Percentiles rank a stretch among this genome's conserved stretches.
These are phyloP conservation scores for Hemileccinum rubropunctum DNA, from an alignment of 768 basidiomycete genomes.

Conservation along the genomic window DNA sequence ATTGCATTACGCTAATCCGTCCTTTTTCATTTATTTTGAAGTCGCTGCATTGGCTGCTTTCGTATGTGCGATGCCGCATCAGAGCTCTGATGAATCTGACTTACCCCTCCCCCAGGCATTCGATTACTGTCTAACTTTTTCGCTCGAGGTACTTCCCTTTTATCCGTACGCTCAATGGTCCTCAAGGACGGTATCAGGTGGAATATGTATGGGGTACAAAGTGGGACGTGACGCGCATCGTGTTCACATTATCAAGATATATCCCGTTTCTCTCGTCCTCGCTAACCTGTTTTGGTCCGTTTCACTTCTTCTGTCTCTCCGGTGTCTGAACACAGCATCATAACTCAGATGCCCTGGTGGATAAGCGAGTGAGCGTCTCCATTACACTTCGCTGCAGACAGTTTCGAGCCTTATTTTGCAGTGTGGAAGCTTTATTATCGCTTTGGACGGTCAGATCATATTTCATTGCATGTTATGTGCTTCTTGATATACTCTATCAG, in stretches of 20 bases:
- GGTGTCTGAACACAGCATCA: background rate
- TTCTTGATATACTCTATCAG: conserved; percentile 10
- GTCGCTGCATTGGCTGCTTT: conserved; percentile 20
- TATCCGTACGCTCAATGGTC: background rate
- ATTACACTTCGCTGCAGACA: background rate
- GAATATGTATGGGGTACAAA: conserved; percentile 22
- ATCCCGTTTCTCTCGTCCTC: conserved; percentile 20
- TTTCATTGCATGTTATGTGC: background rate
- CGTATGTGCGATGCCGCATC: conserved; percentile 3
- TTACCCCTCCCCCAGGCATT: conserved; percentile 7
- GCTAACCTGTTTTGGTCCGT: conserved; percentile 18
- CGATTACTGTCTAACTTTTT: conserved; percentile 25
- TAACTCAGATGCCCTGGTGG: conserved; percentile 9
- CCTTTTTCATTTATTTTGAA: background rate
- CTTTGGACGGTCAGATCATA: conserved; percentile 16
- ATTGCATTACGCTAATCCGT: background rate
- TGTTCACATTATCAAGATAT: conserved; percentile 29
- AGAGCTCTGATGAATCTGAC: background rate
- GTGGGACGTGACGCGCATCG: conserved; percentile 21
- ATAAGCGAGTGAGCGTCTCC: background rate
- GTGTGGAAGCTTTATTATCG: conserved; percentile 18
- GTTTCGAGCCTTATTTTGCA: conserved; percentile 2
- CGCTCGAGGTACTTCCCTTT: conserved; percentile 15
- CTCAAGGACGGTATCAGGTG: conserved; percentile 14
- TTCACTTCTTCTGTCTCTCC: background rate